phyloP scores from a whole-genome alignment of 192 early-diverging fungal genomes.

The Diversispora eburnea region DNA sequence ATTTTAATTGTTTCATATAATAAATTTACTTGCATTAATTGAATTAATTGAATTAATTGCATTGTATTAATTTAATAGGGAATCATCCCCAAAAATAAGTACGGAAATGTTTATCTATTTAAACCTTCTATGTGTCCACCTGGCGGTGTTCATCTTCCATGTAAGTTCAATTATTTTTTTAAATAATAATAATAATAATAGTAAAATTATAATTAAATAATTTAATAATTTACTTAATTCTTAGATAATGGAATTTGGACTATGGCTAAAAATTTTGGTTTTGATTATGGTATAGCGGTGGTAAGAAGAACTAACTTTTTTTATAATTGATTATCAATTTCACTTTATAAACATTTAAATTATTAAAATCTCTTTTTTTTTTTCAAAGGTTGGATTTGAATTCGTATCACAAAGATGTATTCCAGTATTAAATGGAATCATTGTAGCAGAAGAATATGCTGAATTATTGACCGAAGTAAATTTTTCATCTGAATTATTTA shows the following conservation, averaged over 20 bases:
- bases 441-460: constrained; percentile 59
- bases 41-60: background rate
- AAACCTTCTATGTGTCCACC: constrained; percentile 77
- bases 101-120: constrained; percentile 85
- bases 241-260: constrained; percentile 53
- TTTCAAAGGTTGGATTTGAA: constrained; percentile 66
- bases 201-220: background rate
- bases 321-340: background rate
- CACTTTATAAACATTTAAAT: constrained; percentile 9
- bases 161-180: constrained; percentile 33
- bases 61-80: constrained; percentile 53
- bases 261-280: constrained; percentile 69
- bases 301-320: constrained; percentile 47
- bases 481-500: background rate
- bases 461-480: constrained; percentile 57
- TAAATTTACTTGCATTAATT: background rate
- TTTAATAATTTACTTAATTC: background rate
- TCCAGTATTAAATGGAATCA: constrained; percentile 65
- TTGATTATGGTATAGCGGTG: constrained; percentile 82
- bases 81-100: constrained; percentile 74
- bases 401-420: constrained; percentile 55
- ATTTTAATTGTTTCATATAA: background rate
- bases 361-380: constrained; percentile 1
- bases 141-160: constrained; percentile 69
- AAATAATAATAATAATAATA: background rate